Conservation (phyloP, 2,329 filamentous ascomycete species). For the Uncinocarpus reesii region DNA sequence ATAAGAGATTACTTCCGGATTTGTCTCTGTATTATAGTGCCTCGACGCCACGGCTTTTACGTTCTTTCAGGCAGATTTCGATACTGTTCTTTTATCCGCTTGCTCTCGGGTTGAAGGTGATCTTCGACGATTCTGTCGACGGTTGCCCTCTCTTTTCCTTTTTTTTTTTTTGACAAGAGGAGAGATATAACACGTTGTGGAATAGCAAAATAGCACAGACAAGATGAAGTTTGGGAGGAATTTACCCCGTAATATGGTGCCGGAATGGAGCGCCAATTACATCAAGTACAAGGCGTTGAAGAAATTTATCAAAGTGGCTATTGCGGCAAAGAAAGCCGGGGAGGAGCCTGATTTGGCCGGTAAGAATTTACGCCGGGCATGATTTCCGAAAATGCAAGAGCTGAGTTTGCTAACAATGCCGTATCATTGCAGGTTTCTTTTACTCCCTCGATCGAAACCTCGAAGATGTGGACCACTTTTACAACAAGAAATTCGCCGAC, state of each 20-base stretch:
- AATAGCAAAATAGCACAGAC: background rate
- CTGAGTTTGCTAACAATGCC: background rate
- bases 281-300: conserved; percentile 56
- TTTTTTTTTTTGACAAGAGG: no score
- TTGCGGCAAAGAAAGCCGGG: conserved; percentile 56
- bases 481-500: conserved; percentile 89
- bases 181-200: no score
- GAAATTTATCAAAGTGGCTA: conserved; percentile 77
- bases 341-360: conserved; percentile 80
- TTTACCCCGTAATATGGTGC: conserved; percentile 41
- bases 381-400: conserved; percentile 18
- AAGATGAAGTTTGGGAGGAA: conserved; percentile 45
- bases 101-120: no score
- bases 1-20: no score
- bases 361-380: conserved; percentile 42
- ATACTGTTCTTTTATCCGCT: no score
- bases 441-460: conserved; percentile 93
- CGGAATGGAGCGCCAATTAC: conserved; percentile 42
- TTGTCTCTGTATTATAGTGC: no score
- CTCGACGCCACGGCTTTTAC: no score
- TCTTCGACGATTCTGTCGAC: background rate
- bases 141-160: background rate
- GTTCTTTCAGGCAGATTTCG: no score
- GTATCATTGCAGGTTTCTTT: conserved; percentile 68
- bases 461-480: conserved; percentile 92